Conservation (phyloP, 202 grass and related monocot genomes). For the Alloteropsis angusta region DNA sequence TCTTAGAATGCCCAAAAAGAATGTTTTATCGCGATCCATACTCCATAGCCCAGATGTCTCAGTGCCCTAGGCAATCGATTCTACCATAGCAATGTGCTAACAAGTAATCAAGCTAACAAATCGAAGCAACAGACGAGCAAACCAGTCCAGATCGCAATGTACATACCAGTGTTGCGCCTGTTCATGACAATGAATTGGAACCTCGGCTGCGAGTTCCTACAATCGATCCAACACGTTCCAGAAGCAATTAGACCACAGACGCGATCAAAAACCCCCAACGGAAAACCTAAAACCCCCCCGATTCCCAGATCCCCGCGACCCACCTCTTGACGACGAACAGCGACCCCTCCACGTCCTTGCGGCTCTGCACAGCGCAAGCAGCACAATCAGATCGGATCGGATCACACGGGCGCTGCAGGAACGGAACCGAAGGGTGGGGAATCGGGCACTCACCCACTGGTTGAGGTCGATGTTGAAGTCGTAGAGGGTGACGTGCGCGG, state of each 20-base stretch:
- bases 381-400: background rate
- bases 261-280: background rate
- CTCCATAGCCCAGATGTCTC: background rate
- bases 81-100: background rate
- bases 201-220: constrained; percentile 76
- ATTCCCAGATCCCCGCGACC: background rate
- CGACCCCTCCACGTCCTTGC: constrained; percentile 87
- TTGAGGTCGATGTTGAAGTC: constrained; percentile 81
- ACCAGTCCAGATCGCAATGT: constrained; percentile 7
- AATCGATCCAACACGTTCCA: constrained; percentile 18
- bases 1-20: background rate
- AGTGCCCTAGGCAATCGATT: background rate
- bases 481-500: constrained; percentile 74
- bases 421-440: background rate
- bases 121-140: background rate
- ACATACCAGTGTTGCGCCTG: constrained; percentile 65
- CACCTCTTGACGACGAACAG: constrained; percentile 95
- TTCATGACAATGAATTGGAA: constrained; percentile 99
- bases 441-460: constrained; percentile 49
- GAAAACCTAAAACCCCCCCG: background rate
- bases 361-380: constrained; percentile 42
- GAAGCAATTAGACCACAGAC: background rate
- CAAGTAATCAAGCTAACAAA: background rate
- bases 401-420: background rate
- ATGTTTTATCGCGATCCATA: background rate